A percentile compares a stretch with the other conserved stretches of the same genome.
Evolutionary conservation across 2,329 filamentous ascomycete genomes (phyloP).

Genomic region (Biscogniauxia sp.): DNA sequence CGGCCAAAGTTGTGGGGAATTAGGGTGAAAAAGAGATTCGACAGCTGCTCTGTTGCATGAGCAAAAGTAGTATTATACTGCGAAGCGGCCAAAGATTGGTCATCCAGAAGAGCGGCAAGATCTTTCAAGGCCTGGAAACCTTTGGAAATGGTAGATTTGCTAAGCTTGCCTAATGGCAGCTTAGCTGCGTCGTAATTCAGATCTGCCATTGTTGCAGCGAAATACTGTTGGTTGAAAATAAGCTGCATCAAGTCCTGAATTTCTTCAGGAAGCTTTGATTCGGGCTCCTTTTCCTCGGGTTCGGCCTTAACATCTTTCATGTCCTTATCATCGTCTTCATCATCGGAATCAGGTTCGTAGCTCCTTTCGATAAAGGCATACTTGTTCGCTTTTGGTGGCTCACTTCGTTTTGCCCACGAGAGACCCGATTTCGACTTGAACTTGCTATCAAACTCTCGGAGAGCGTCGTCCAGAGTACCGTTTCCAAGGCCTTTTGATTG

Average conservation of each 20-base stretch:
- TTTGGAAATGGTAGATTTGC: conserved; percentile 70
- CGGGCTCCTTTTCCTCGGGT: conserved; percentile 20
- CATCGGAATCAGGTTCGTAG: conserved; percentile 65
- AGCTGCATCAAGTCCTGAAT: conserved; percentile 71
- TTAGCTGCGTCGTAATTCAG: conserved; percentile 74
- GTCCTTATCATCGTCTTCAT: conserved; percentile 32
- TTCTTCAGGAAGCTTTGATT: conserved; percentile 33
- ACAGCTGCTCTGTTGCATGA: conserved; percentile 58
- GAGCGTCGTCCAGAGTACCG: conserved; percentile 42
- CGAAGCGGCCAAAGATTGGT: conserved; percentile 44
- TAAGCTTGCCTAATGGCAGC: conserved; percentile 79
- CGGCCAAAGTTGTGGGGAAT: conserved; percentile 79
- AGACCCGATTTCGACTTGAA: conserved; percentile 63
- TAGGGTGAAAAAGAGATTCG: conserved; percentile 75
- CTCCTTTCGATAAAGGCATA: conserved; percentile 80
- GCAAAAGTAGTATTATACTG: conserved; percentile 39
- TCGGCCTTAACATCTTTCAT: conserved; percentile 23
- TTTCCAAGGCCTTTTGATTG: conserved; percentile 44
- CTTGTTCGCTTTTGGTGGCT: conserved; percentile 61
- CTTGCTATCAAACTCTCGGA: conserved; percentile 56
- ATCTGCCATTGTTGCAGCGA: conserved; percentile 62
- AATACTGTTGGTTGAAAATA: conserved; percentile 78
- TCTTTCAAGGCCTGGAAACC: conserved; percentile 79
- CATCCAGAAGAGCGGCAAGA: conserved; percentile 64
- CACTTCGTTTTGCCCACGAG: conserved; percentile 50